phyloP scores from a whole-genome alignment of 345 rosid genomes.

The Nasturtium officinale region DNA sequence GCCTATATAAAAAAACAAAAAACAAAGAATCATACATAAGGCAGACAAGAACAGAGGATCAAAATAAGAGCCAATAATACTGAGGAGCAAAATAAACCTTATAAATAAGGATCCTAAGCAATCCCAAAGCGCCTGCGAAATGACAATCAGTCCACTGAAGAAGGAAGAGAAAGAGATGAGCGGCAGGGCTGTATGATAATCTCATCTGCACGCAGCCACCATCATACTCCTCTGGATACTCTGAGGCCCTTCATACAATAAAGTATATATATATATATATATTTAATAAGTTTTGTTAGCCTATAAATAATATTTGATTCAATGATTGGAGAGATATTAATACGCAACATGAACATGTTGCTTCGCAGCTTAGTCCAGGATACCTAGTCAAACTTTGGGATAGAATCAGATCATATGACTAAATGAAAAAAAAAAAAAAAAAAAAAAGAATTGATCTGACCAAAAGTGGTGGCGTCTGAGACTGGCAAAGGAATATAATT shows the following conservation, averaged over 20 bases:
- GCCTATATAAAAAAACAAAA: slow-evolving; percentile 47
- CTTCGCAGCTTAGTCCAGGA: not conserved
- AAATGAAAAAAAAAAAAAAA: not conserved
- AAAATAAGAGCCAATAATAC: not conserved
- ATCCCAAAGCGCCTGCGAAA: slow-evolving; percentile 79
- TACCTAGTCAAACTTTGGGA: slow-evolving; percentile 12
- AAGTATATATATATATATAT: too few relatives aligned
- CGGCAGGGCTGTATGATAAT: slow-evolving; percentile 88
- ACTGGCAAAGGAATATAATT: slow-evolving; percentile 1
- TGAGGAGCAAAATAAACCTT: slow-evolving; percentile 49
- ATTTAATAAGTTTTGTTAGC: too few relatives aligned
- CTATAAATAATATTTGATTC: too few relatives aligned
- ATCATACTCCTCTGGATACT: slow-evolving; percentile 76
- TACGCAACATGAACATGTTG: slow-evolving; percentile 6
- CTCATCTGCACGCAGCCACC: slow-evolving; percentile 97
- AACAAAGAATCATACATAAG: slow-evolving; percentile 6
- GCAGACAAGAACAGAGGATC: slow-evolving; percentile 5
- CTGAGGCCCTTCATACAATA: slow-evolving; percentile 67
- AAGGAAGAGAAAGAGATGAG: slow-evolving; percentile 83
- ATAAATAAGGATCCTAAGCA: slow-evolving; percentile 84
- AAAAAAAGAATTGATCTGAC: not conserved
- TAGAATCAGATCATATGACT: not conserved
- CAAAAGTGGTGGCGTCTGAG: slow-evolving; percentile 27
- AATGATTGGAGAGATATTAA: not conserved
- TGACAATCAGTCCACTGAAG: slow-evolving; percentile 95